Evolutionary conservation across 2,329 filamentous ascomycete species (phyloP), one percentile per base, ranked within the genome.

Genomic region (Emmonsiellopsis sp.): DNA sequence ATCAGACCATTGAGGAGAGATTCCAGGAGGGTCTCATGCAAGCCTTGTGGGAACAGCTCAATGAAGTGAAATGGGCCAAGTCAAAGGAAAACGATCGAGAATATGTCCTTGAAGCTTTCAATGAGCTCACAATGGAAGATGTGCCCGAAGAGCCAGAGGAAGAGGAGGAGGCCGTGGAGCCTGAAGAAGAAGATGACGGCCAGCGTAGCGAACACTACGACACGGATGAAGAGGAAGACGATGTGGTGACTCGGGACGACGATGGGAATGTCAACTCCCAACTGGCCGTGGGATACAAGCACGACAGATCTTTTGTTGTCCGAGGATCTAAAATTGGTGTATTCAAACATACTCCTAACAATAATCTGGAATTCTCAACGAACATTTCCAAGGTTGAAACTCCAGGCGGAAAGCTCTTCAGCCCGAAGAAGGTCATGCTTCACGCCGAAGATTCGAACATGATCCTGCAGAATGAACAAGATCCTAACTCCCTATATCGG

Each of bases 321-420:
- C 86, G 93, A 58, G 93, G 93, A 34, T 93, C 91, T 62, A 96
- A 97, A 79, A 98, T 98, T 68, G 93, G 93, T 52, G 93, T 98
- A 42, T 98, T 98, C 80, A 97, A 94, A 70, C 93, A 98, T 66
- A 95, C 90, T 0, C 78, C 84, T 0, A 88, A 95, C 72, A 94
- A 97, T 68, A 85, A 92, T 60, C 80, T 98, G 13, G 88, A 97
- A 67, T 98, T 97, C 70, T 89, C 89, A 10, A 98, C 93, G 56
- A 97, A 91, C 59, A 98, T 98, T 63, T 95, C 89, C 56, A 95
- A 94, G 71, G 88, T 98, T 49, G 85, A 90, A 68, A 95, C 92
- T 0, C 88, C 91, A 2, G 81, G 82, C 44, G 93, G 93, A 62
- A 87, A 86, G 66, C 77, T 91, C 0, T 96, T 98, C 75, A 91